Base-by-base conservation (phyloP, 768 basidiomycete species). In the Kwoniella pini region DNA sequence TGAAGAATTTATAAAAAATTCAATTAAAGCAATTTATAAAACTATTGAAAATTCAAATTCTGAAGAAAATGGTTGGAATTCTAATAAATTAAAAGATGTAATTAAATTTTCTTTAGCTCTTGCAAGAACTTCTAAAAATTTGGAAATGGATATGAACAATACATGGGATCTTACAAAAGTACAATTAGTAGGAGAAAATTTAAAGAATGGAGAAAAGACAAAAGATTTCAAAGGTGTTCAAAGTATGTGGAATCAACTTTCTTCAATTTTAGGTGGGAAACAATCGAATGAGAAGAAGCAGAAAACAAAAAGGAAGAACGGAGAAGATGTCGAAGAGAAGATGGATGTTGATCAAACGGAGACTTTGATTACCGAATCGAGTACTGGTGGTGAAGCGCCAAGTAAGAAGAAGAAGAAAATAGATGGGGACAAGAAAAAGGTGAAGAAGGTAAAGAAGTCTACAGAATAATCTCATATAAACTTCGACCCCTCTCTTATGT, bases 1-100 rank as follows among this genome's bases (percentile, higher is more conserved):
- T 28, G 62, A 79, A 2, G 76, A 73, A 1, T 88, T 85, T 78
- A 81, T 89, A 79, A 77, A 78, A 10, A 65, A 74, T 26, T 71
- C 90, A 43, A 83, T 83, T 39, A 68, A 81, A 50, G 78, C 79
- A 3, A 72, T 91, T 50, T 80, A 85, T 30, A 80, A 81, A 19
- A 72, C 83, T 45, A 76, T 85, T 28, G 84, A 26, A 79, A 45
- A 24, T 64, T 72, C 39, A 69, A 56, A 40, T 24, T 52, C 30
- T 1, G 43, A 7, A 12, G 28, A 46, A 21, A 26, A 26, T n/a
- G 53, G 80, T 10, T 75, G 87, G 42, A 86, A 84, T 15, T 81
- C 87, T 1, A 75, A 84, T 0, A 88, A 91, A 63, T 71, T 88
- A 70, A 95, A 91, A 78, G 88, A 89, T n/a, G 74, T 91, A 19